phyloP scores from a whole-genome alignment of 108 stramenopile species.

The Nannochloropsis oceanica region DNA sequence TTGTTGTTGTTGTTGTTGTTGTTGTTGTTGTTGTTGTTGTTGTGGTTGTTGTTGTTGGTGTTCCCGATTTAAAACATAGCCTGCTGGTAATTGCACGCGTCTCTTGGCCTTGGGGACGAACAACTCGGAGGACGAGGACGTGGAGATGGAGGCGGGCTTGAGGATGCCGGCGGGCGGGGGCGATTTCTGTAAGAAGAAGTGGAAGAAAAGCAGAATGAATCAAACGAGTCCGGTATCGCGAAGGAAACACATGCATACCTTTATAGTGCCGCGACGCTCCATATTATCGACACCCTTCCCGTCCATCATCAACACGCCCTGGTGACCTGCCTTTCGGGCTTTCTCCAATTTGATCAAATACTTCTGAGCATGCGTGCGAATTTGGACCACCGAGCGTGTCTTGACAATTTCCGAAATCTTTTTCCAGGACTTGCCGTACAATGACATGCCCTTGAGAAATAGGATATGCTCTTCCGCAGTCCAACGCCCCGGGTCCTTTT shows the following conservation, averaged over 20 bases:
- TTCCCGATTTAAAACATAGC: too few species aligned
- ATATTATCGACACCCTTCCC: background rate
- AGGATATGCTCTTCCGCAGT: slow-evolving; percentile 25
- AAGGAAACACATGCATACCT: background rate
- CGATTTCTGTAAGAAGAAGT: background rate
- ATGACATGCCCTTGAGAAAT: slow-evolving; percentile 24
- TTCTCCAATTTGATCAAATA: slow-evolving; percentile 15
- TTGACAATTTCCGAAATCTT: slow-evolving; percentile 8
- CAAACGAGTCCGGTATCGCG: background rate
- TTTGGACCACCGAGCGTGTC: slow-evolving; percentile 22
- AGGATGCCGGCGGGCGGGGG: background rate
- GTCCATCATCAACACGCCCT: background rate
- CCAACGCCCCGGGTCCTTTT: slow-evolving; percentile 20
- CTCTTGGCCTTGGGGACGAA: background rate
- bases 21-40: too few species aligned
- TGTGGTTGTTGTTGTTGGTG: too few species aligned
- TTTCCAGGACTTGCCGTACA: background rate
- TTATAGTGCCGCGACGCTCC: background rate
- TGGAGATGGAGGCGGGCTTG: background rate
- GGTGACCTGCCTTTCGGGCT: background rate
- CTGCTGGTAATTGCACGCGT: background rate
- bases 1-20: too few species aligned
- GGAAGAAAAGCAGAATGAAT: background rate
- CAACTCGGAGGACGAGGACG: background rate
- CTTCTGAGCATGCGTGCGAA: slow-evolving; percentile 27